These are phyloP conservation scores for Leucocoprinus leucothites DNA, from an alignment of 768 basidiomycete species.

Conservation along the genomic window DNA sequence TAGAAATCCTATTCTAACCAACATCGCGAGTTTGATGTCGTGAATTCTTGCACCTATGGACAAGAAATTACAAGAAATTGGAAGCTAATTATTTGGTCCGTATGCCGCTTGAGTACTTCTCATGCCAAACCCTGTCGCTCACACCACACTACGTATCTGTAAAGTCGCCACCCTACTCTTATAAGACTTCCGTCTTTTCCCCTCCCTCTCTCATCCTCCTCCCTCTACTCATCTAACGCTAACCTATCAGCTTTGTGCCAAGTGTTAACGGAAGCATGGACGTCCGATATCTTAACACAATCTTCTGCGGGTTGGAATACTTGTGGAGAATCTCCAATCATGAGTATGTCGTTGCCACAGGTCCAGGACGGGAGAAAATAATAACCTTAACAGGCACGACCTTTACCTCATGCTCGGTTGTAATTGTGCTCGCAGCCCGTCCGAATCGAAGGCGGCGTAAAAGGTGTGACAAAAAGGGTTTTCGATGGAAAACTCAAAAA, in stretches of 20 bases:
- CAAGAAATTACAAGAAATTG: too few relatives aligned
- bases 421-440: background rate
- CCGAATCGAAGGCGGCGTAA: background rate
- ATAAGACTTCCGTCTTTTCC: background rate
- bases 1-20: too few relatives aligned
- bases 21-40: too few relatives aligned
- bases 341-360: constrained; percentile 5
- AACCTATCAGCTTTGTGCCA: background rate
- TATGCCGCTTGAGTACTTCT: too few relatives aligned
- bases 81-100: too few relatives aligned
- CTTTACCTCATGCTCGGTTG: constrained; percentile 5
- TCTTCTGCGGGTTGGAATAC: constrained; percentile 6
- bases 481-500: background rate
- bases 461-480: background rate
- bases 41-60: too few relatives aligned
- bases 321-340: constrained; percentile 1
- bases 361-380: background rate
- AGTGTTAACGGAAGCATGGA: constrained; percentile 1
- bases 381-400: background rate
- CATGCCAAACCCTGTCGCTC: too few relatives aligned
- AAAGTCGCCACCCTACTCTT: too few relatives aligned
- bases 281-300: background rate
- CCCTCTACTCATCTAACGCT: background rate
- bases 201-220: background rate
- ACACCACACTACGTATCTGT: too few relatives aligned